phyloP scores from a whole-genome alignment of 257 asterid genomes.

The Hygrophila difformis region DNA sequence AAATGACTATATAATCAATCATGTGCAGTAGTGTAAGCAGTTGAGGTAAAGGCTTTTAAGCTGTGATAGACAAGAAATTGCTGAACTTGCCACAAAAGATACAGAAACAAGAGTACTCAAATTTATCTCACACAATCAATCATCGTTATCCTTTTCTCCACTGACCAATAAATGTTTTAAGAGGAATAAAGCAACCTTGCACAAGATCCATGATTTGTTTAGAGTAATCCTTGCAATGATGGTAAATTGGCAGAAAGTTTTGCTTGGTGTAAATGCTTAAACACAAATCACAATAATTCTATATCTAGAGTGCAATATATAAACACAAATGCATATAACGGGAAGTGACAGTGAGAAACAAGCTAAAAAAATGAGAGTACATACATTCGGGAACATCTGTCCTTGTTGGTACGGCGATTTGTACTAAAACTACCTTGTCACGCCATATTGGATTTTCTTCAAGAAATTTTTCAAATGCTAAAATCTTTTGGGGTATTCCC shows the following conservation, averaged over 20 bases:
- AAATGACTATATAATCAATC: not conserved
- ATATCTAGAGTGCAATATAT: no score
- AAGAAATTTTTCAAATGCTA: conserved; percentile 93
- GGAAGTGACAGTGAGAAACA: conserved; percentile 2
- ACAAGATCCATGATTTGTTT: no score
- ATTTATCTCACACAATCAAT: not conserved
- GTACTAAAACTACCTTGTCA: conserved; percentile 81
- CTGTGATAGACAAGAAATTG: not conserved
- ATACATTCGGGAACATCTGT: conserved; percentile 96
- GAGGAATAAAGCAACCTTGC: no score
- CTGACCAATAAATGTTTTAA: no score
- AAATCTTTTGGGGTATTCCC: conserved; percentile 86
- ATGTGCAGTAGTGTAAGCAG: not conserved
- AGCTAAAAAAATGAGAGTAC: conserved; percentile 27
- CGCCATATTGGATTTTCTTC: conserved; percentile 92
- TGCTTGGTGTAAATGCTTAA: no score
- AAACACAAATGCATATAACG: not conserved
- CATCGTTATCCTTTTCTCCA: no score
- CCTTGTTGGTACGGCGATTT: conserved; percentile 95
- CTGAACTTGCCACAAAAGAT: no score
- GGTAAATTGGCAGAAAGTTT: no score
- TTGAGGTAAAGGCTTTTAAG: not conserved
- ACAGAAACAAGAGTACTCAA: not conserved
- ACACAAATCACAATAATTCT: no score
- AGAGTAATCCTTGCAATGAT: no score